Conservation (phyloP, 208 protist species). For the Angomonas ambiguus region DNA sequence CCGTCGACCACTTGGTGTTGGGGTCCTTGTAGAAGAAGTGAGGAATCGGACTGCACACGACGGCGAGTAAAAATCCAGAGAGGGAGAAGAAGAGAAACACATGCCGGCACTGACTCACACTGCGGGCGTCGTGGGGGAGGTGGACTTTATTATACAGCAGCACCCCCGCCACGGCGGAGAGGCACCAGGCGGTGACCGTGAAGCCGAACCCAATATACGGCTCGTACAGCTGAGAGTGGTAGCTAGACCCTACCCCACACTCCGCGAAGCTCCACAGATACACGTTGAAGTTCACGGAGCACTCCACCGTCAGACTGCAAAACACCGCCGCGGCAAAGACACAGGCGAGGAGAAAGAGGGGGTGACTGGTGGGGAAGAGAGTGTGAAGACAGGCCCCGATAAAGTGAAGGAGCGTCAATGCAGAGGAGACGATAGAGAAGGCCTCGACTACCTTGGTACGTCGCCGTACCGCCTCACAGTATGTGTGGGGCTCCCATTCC, state of each 20-base stretch:
- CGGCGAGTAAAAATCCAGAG: constrained; percentile 45
- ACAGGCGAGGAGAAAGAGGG: constrained; percentile 21
- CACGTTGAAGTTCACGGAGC: constrained; percentile 65
- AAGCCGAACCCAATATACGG: constrained; percentile 55
- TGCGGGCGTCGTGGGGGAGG: constrained; percentile 50
- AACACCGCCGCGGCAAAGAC: constrained; percentile 32
- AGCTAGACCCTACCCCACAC: constrained; percentile 45
- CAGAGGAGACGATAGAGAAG: constrained; percentile 40
- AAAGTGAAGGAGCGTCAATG: constrained; percentile 28
- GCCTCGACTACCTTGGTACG: constrained; percentile 43
- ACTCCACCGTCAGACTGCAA: constrained; percentile 36
- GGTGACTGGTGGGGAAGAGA: constrained; percentile 11
- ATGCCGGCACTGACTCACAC: constrained; percentile 35
- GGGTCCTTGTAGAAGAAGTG: constrained; percentile 80
- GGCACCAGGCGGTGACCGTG: constrained; percentile 56
- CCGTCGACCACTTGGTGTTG: constrained; percentile 27
- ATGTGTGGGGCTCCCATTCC: constrained; percentile 20
- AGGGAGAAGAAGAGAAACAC: constrained; percentile 44
- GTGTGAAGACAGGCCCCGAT: constrained; percentile 32
- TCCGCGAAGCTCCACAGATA: constrained; percentile 57
- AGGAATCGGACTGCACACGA: constrained; percentile 46
- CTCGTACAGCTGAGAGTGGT: constrained; percentile 70
- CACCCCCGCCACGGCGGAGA: constrained; percentile 39
- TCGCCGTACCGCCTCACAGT: constrained; percentile 33
- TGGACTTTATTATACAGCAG: constrained; percentile 38